Percentiles rank a stretch among this genome's conserved stretches.
Conservation (phyloP, 2,329 filamentous ascomycete species). For the Colletotrichum godetiae region DNA sequence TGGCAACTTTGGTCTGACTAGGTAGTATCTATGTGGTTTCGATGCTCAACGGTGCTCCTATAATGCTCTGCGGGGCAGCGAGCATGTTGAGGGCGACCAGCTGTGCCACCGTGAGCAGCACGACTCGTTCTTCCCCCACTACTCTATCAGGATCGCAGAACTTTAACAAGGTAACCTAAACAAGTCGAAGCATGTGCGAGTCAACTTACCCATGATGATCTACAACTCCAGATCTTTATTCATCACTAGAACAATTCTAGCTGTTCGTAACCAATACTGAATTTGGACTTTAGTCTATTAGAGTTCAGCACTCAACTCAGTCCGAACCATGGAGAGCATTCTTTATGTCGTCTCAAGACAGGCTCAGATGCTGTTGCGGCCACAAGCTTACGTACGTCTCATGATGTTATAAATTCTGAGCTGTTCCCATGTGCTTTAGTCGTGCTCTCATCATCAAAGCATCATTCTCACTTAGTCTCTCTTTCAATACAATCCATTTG, state of each 20-base stretch:
- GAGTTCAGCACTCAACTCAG: neutral
- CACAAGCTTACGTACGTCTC: neutral
- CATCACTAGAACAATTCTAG: neutral
- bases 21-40: neutral
- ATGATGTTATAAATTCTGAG: neutral
- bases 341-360: neutral
- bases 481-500: neutral
- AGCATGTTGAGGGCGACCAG: neutral
- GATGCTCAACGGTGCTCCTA: neutral
- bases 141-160: neutral
- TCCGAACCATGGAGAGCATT: neutral
- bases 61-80: neutral
- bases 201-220: neutral
- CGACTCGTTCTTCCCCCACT: neutral
- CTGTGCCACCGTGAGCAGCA: neutral
- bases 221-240: neutral
- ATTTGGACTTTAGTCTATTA: neutral
- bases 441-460: neutral
- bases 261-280: neutral
- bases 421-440: neutral
- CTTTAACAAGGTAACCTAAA: neutral
- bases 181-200: neutral
- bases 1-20: neutral
- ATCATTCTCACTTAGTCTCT: neutral
- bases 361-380: neutral